Percentiles rank a stretch among this genome's conserved stretches.
Conservation (phyloP, 192 early-diverging fungal genomes). For the Pilobolus umbonatus region DNA sequence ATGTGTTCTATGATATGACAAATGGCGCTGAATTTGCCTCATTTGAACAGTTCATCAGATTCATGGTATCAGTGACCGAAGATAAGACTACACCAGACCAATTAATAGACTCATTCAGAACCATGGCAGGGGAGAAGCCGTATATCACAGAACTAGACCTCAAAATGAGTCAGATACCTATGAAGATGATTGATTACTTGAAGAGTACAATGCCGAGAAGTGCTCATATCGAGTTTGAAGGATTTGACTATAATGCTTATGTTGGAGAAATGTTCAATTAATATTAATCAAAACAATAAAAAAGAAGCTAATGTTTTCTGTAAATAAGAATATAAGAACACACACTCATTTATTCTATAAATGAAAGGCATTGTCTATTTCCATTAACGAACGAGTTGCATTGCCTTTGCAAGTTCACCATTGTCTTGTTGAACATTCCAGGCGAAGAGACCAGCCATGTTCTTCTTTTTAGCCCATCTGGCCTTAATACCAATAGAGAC, state of each 20-base stretch:
- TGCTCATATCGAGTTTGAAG: constrained; percentile 45
- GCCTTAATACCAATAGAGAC: constrained; percentile 54
- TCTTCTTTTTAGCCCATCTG: constrained; percentile 47
- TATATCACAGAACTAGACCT: constrained; percentile 85
- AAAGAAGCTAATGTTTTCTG: too few species aligned
- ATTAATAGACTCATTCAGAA: constrained; percentile 78
- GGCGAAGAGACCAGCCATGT: constrained; percentile 59
- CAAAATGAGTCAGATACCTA: constrained; percentile 71
- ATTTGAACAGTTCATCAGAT: constrained; percentile 88
- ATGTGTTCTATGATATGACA: constrained; percentile 59
- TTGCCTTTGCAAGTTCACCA: constrained; percentile 51
- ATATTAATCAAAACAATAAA: background rate
- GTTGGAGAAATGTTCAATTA: constrained; percentile 57
- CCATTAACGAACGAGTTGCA: constrained; percentile 2
- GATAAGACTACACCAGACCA: constrained; percentile 88
- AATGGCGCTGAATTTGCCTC: constrained; percentile 61
- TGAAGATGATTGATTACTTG: constrained; percentile 68
- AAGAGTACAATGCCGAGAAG: constrained; percentile 66
- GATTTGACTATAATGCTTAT: constrained; percentile 77
- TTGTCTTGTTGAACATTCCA: constrained; percentile 69
- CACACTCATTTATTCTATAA: too few species aligned
- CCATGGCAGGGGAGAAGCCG: constrained; percentile 80
- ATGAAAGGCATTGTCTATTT: too few species aligned
- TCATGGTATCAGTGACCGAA: constrained; percentile 81
- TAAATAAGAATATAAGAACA: too few species aligned